A percentile compares a stretch with the other conserved stretches of the same genome.
These are phyloP conservation scores for Penicillium bovifimosum DNA, from an alignment of 495 filamentous ascomycete genomes.

Conservation along the genomic window DNA sequence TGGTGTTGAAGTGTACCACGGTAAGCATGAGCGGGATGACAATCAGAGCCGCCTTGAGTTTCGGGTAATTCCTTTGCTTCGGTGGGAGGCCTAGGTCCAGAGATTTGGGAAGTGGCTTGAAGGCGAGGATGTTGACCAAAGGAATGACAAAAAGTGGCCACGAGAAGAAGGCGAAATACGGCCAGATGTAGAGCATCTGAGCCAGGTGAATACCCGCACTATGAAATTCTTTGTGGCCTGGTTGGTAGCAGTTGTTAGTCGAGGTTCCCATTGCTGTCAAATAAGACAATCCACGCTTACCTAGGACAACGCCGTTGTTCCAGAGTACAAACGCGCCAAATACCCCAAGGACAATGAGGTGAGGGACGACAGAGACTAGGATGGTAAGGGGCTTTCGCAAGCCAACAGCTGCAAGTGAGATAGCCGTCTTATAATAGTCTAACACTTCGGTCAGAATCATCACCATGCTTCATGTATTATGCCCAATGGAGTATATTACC, in stretches of 20 bases:
- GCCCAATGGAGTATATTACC: conserved; percentile 36
- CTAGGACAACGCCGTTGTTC: conserved; percentile 90
- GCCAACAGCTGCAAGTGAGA: conserved; percentile 56
- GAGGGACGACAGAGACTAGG: conserved; percentile 52
- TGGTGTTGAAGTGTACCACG: conserved; percentile 76
- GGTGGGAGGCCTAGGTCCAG: conserved; percentile 33
- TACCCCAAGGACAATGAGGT: conserved; percentile 57
- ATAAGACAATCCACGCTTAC: conserved; percentile 34
- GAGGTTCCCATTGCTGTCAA: background rate
- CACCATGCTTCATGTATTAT: background rate
- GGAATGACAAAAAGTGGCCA: conserved; percentile 64
- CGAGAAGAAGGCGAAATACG: conserved; percentile 84
- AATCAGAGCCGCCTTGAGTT: conserved; percentile 26
- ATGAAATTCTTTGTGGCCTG: conserved; percentile 91
- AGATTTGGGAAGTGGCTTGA: conserved; percentile 34
- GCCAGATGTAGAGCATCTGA: conserved; percentile 94
- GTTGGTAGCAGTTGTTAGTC: conserved; percentile 3
- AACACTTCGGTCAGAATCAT: conserved; percentile 18
- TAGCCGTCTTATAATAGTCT: conserved; percentile 56
- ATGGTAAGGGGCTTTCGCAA: conserved; percentile 47
- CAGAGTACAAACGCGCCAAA: conserved; percentile 74
- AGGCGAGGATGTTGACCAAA: conserved; percentile 37
- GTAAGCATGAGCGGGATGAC: conserved; percentile 45
- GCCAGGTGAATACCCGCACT: conserved; percentile 80
- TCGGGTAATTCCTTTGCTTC: conserved; percentile 36